Evolutionary conservation across 2,329 filamentous ascomycete genomes (phyloP).

Genomic region (Phialocephala subalpina): DNA sequence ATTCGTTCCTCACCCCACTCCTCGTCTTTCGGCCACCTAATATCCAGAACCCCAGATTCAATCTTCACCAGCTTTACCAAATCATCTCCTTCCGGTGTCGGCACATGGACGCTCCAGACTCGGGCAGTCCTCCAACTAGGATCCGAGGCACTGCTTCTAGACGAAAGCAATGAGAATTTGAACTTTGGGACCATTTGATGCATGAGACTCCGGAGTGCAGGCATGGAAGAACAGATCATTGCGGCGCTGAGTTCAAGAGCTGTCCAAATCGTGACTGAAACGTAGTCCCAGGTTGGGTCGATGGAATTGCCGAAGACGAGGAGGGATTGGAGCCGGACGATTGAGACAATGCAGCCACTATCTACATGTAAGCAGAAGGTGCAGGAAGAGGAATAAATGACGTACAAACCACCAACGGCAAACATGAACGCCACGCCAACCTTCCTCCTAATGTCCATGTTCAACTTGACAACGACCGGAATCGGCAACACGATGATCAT

Average conservation of each 20-base stretch:
- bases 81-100: not conserved
- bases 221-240: conserved; percentile 52
- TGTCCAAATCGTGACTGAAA: conserved; percentile 44
- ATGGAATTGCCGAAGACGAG: conserved; percentile 26
- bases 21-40: no score
- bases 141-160: not conserved
- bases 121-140: not conserved
- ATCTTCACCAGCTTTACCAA: not conserved
- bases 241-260: conserved; percentile 45
- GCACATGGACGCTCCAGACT: no score
- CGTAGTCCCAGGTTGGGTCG: conserved; percentile 37
- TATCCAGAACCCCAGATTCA: no score
- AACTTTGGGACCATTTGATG: conserved; percentile 6
- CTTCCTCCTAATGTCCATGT: conserved; percentile 70
- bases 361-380: not conserved
- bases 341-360: conserved; percentile 27
- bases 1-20: no score
- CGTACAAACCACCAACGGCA: conserved; percentile 70
- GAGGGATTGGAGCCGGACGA: conserved; percentile 26
- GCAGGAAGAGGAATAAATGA: conserved; percentile 40
- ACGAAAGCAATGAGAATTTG: not conserved
- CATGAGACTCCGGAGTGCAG: conserved; percentile 49
- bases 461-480: conserved; percentile 68
- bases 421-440: conserved; percentile 72
- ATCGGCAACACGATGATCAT: conserved; percentile 71